phyloP scores from a whole-genome alignment of 2,329 filamentous ascomycete species.

The Juglanconis oblonga region DNA sequence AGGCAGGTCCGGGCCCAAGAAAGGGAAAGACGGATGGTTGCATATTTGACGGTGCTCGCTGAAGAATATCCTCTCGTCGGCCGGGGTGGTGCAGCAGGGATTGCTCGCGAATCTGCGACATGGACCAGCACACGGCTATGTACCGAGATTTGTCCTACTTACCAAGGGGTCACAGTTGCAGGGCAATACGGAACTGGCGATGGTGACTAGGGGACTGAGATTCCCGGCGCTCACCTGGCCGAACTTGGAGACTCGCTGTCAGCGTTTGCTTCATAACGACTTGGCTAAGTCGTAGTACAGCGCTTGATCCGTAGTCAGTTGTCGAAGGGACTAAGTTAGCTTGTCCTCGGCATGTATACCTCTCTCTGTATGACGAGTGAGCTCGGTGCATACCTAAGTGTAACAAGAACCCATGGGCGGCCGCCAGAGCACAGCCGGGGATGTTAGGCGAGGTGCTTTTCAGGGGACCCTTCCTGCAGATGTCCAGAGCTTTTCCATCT shows the following conservation, averaged over 20 bases:
- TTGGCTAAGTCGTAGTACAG: not conserved
- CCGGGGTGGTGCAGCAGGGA: constrained; percentile 14
- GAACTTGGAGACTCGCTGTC: not conserved
- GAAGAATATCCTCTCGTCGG: not conserved
- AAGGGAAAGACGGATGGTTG: not conserved
- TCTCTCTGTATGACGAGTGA: not conserved
- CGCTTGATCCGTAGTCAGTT: not conserved
- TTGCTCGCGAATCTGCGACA: constrained; percentile 20
- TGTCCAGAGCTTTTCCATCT: not conserved
- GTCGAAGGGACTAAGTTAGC: not conserved
- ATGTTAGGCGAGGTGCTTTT: constrained; percentile 17
- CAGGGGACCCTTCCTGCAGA: constrained; percentile 11
- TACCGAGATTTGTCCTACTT: constrained; percentile 20
- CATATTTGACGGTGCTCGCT: not conserved
- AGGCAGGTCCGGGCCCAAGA: not conserved
- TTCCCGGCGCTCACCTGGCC: not conserved
- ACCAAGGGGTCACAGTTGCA: not conserved
- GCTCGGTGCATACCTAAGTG: constrained; percentile 1
- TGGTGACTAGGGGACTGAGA: not conserved
- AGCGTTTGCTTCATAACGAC: not conserved
- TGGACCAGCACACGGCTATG: constrained; percentile 14
- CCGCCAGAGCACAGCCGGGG: constrained; percentile 8
- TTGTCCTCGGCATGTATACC: not conserved
- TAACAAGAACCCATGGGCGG: constrained; percentile 1
- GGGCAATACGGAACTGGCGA: not conserved